phyloP scores from a whole-genome alignment of 768 basidiomycete species.

The Termitomyces sp. region DNA sequence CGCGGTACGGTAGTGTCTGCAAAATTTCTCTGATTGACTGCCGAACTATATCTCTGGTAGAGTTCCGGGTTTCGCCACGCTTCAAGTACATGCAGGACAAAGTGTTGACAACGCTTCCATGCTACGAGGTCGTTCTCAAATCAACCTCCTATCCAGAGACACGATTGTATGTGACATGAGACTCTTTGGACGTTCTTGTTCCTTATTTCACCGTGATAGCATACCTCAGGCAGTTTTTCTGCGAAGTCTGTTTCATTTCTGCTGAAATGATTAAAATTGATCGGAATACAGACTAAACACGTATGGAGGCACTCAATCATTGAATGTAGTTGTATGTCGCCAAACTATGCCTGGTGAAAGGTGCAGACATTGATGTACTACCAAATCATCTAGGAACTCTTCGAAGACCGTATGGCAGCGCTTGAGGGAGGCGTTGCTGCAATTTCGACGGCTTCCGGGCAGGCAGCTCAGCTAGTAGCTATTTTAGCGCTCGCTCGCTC shows the following conservation, averaged over 20 bases:
- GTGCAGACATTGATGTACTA: not conserved
- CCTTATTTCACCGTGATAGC: not conserved
- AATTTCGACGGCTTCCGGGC: constrained; percentile 70
- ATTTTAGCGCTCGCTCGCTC: constrained; percentile 55
- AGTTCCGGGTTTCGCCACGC: constrained; percentile 1
- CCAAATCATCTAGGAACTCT: constrained; percentile 43
- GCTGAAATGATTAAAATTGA: not conserved
- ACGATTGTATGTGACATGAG: not conserved
- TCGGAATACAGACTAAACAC: not conserved
- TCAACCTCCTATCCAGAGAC: not conserved
- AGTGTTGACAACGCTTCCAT: not conserved
- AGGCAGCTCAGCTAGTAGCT: constrained; percentile 74
- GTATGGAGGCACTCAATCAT: not conserved
- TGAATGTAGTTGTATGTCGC: not conserved
- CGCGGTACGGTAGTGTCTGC: not conserved
- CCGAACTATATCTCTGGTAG: not conserved
- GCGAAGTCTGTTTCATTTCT: not conserved
- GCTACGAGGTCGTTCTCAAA: not conserved
- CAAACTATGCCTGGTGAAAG: not conserved
- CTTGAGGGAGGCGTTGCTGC: constrained; percentile 77
- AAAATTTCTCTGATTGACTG: not conserved
- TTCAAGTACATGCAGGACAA: constrained; percentile 5
- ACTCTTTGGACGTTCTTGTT: not conserved
- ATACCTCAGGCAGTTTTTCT: not conserved
- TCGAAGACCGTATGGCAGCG: constrained; percentile 76